Conservation (phyloP, 257 asterid genomes). For the Solanum pinnatisectum region DNA sequence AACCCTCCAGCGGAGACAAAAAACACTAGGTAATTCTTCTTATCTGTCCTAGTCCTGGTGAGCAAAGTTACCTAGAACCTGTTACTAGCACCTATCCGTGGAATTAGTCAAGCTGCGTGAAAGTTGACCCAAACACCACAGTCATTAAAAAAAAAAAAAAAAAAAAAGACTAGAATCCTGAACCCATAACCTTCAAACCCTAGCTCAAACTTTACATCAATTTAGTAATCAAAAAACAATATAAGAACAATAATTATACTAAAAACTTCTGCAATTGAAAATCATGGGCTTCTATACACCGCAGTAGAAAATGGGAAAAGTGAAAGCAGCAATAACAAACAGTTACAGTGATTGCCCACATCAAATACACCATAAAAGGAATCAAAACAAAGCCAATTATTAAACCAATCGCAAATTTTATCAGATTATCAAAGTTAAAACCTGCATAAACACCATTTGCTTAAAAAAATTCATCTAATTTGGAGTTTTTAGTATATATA, state of each 20-base stretch:
- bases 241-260: background rate
- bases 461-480: background rate
- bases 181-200: background rate
- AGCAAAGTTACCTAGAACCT: background rate
- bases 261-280: background rate
- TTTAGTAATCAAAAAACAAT: background rate
- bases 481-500: background rate
- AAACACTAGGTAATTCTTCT: background rate
- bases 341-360: background rate
- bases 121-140: background rate
- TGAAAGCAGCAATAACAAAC: background rate
- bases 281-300: background rate
- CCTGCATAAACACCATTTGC: background rate
- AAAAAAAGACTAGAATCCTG: background rate
- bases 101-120: no score
- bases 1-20: background rate
- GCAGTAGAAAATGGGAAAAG: background rate
- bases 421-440: background rate
- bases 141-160: background rate
- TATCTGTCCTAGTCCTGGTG: background rate
- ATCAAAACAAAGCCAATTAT: background rate
- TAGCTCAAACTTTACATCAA: background rate
- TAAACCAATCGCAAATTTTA: background rate
- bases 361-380: background rate
- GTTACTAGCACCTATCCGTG: no score